These are phyloP conservation scores for Cadophora luteo-olivacea DNA, from an alignment of 2,329 filamentous ascomycete species.

Conservation along the genomic window DNA sequence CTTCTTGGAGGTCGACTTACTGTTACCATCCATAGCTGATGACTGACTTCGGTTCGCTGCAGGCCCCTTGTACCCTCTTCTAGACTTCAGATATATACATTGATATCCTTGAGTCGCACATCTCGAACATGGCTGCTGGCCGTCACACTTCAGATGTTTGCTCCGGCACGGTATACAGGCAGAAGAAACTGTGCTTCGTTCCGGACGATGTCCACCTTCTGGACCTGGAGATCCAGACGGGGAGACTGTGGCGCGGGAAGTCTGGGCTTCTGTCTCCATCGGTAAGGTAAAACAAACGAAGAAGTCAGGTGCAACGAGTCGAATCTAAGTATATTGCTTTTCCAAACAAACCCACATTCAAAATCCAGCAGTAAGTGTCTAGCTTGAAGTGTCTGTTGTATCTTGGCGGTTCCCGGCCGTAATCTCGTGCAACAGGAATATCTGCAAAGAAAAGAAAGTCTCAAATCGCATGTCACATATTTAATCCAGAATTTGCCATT, in stretches of 20 bases:
- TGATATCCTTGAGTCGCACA: conserved; percentile 64
- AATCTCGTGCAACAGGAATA: not conserved
- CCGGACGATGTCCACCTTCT: not conserved
- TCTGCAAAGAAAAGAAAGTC: not conserved
- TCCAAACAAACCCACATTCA: not conserved
- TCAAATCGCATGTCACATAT: not conserved
- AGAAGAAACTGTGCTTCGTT: conserved; percentile 20
- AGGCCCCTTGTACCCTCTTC: conserved; percentile 74
- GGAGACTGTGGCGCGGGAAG: not conserved
- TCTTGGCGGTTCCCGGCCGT: not conserved
- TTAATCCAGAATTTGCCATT: not conserved
- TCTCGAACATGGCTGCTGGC: conserved; percentile 69
- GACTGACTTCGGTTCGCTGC: conserved; percentile 52
- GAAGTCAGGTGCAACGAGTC: not conserved
- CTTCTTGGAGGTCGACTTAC: not conserved
- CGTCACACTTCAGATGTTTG: conserved; percentile 79
- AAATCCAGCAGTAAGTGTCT: not conserved
- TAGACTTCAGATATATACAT: conserved; percentile 76
- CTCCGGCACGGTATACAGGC: conserved; percentile 38
- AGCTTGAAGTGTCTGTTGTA: not conserved
- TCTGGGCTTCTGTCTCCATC: not conserved
- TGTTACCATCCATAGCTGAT: conserved; percentile 41
- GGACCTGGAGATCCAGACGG: not conserved
- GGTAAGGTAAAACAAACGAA: not conserved
- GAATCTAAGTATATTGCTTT: not conserved